Evolutionary conservation across 345 rosid species (phyloP).

Genomic region (Laguncularia racemosa): DNA sequence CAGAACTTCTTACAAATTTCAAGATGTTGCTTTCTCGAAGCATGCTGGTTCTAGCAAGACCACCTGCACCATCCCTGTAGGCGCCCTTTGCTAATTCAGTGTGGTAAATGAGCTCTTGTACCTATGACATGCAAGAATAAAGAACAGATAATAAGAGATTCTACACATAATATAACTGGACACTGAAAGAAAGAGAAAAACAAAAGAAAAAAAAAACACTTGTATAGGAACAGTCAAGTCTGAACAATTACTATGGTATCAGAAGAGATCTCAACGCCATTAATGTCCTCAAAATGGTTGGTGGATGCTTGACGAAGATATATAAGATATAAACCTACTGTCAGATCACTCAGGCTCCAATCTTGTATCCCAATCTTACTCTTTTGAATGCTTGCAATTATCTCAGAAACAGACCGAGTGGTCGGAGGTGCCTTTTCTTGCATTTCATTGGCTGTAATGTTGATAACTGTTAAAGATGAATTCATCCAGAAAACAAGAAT

Average conservation of each 20-base stretch:
- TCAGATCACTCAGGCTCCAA: constrained; percentile 94
- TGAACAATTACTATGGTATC: constrained; percentile 45
- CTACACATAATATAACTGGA: background rate
- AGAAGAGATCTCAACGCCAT: constrained; percentile 58
- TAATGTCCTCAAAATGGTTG: constrained; percentile 59
- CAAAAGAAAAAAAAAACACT: background rate
- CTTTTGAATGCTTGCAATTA: constrained; percentile 77
- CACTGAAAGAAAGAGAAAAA: background rate
- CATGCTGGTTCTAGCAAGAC: constrained; percentile 69
- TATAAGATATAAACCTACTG: constrained; percentile 82
- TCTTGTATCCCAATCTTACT: constrained; percentile 84
- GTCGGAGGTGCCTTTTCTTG: constrained; percentile 42
- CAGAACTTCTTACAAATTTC: constrained; percentile 66
- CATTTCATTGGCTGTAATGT: constrained; percentile 32
- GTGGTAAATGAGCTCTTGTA: constrained; percentile 79
- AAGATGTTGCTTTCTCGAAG: constrained; percentile 66
- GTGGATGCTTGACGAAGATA: constrained; percentile 80
- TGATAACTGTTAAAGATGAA: background rate
- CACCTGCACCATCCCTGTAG: constrained; percentile 44
- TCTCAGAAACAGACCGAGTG: constrained; percentile 64
- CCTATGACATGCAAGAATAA: constrained; percentile 28
- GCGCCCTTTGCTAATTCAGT: constrained; percentile 75
- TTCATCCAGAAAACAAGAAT: too few relatives aligned
- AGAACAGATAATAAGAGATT: background rate
- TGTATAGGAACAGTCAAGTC: background rate